Base-by-base conservation (phyloP, 2,329 filamentous ascomycete species). In the Xylariomycetidae sp. region DNA sequence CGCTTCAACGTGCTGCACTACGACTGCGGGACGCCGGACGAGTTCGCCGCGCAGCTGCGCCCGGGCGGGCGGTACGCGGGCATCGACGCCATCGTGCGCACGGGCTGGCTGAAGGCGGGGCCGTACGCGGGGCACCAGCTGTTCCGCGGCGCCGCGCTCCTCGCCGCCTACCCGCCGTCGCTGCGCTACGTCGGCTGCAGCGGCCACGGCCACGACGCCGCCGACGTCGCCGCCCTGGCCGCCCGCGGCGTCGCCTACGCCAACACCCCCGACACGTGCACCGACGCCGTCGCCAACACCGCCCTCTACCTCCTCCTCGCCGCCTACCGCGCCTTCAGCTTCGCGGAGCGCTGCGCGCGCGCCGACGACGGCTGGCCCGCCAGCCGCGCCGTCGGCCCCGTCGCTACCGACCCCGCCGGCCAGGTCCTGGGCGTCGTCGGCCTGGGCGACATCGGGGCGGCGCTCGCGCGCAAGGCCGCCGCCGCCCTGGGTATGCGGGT, bases 401-500 rank as follows among this genome's bases (percentile, higher is more conserved):
- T 32, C 32, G 49, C 42, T 24, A 43, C 44, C 17, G 47, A 53
- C 19, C 55, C 55, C 6, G 31, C 35, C 19, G 51, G 51, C 14
- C 44, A 46, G 31, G 42, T 44, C 3, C 40, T 58, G 2, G 58
- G 50, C n/a, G 47, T 61, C 19, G 46, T 61, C 14, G 59, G 58
- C 3, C 47, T 59, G 32, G 59, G 59, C 6, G 50, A 54, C 25
- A 59, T 60, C 25, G 58, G 58, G 6, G 40, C 49, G 16, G 46
- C 46, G 4, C 50, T 56, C 29, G 57, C 49, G 4, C 41, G 46
- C 13, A 53, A 52, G 29, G 39, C 51, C 2, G 42, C 48, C 6
- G 23, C 31, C 3, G 52, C 46, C 1, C 48, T 60, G 10, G 56
- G 52, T 6, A 60, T 61, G 57, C 44, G 50, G 25, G 42, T 59